phyloP scores from a whole-genome alignment of 495 filamentous ascomycete genomes.

The Stereocaulon alpinum region DNA sequence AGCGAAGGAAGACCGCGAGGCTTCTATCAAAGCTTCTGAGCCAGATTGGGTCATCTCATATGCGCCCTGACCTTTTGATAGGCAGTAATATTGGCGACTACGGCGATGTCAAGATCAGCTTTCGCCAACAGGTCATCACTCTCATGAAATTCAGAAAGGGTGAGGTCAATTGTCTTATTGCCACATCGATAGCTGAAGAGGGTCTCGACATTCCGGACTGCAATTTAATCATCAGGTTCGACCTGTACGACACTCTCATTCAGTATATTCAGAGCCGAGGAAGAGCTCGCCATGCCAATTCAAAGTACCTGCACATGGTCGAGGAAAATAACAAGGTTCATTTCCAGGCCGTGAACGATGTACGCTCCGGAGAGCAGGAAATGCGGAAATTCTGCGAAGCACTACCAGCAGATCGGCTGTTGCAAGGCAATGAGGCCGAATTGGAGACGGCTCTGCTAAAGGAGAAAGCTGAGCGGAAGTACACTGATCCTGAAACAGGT shows the following conservation, averaged over 20 bases:
- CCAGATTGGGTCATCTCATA: conserved; percentile 43
- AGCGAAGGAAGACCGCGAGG: conserved; percentile 65
- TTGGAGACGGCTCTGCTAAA: conserved; percentile 44
- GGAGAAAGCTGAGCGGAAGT: conserved; percentile 45
- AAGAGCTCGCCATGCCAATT: conserved; percentile 67
- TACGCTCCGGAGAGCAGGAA: conserved; percentile 41
- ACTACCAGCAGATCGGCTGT: conserved; percentile 63
- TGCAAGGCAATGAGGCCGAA: conserved; percentile 52
- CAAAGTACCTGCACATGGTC: conserved; percentile 74
- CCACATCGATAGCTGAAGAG: conserved; percentile 90
- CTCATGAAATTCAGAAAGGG: conserved; percentile 70
- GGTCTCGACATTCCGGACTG: conserved; percentile 94
- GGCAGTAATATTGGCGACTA: conserved; percentile 41
- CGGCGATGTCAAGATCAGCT: conserved; percentile 50
- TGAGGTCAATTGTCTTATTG: conserved; percentile 75
- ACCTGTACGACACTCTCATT: conserved; percentile 84
- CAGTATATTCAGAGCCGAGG: conserved; percentile 94
- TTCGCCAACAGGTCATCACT: conserved; percentile 65
- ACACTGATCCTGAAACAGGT: conserved; percentile 54
- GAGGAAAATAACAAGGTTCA: conserved; percentile 59
- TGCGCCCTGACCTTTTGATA: conserved; percentile 59
- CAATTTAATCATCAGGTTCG: conserved; percentile 82
- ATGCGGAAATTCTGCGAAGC: conserved; percentile 67
- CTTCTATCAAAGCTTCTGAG: conserved; percentile 57
- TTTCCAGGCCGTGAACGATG: conserved; percentile 42